Evolutionary conservation across 1,284 basidiomycete genomes (phyloP).

Genomic region (Tylopilus orsonianus): DNA sequence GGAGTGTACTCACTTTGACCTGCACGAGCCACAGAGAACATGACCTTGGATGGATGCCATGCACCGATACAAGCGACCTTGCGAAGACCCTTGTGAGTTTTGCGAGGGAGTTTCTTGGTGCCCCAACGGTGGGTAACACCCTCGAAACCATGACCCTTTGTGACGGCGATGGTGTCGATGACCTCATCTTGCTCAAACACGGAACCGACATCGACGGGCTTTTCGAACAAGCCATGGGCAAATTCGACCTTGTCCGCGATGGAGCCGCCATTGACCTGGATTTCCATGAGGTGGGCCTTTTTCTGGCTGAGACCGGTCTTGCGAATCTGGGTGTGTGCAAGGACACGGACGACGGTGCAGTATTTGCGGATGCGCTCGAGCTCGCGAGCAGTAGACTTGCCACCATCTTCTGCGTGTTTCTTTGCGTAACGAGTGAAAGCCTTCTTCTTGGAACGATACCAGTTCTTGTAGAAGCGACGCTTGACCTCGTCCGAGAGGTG

Average conservation of each 20-base stretch:
- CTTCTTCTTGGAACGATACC: slow-evolving; percentile 99
- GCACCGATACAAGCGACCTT: slow-evolving; percentile 99
- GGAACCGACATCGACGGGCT: slow-evolving; percentile 83
- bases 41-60: slow-evolving; percentile 99
- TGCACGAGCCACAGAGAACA: slow-evolving; percentile 99
- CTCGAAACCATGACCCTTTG: slow-evolving; percentile 99
- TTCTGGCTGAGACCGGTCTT: slow-evolving; percentile 98
- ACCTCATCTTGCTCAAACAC: slow-evolving; percentile 98
- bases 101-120: slow-evolving; percentile 97
- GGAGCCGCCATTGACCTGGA: slow-evolving; percentile 98
- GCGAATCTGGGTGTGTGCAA: slow-evolving; percentile 98
- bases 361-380: slow-evolving; percentile 99
- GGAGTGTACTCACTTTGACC: slow-evolving; percentile 82
- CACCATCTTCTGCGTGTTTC: slow-evolving; percentile 96
- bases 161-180: slow-evolving; percentile 97
- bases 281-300: slow-evolving; percentile 99
- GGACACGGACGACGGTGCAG: slow-evolving; percentile 99
- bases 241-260: slow-evolving; percentile 98
- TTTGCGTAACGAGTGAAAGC: slow-evolving; percentile 99
- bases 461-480: slow-evolving; percentile 99
- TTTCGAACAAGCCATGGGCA: slow-evolving; percentile 95
- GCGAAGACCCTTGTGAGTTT: slow-evolving; percentile 99
- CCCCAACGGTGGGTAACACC: slow-evolving; percentile 99
- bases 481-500: slow-evolving; percentile 90
- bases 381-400: slow-evolving; percentile 92